phyloP scores from a whole-genome alignment of 371 early-diverging fungal species.

The Mortierella polycephala region DNA sequence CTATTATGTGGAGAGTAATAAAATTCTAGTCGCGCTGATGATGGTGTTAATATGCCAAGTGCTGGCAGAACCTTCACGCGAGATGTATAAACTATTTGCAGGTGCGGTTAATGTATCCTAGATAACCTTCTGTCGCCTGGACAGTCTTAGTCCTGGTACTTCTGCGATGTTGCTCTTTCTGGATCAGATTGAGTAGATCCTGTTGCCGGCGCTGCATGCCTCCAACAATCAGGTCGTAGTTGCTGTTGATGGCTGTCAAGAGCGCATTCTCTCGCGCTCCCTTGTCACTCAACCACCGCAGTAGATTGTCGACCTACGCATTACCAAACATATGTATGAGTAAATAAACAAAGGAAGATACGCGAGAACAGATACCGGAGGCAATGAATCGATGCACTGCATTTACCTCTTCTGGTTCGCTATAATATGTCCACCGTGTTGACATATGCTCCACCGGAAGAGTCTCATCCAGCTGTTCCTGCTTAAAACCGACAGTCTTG shows the following conservation, averaged over 20 bases:
- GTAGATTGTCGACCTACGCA: conserved; percentile 66
- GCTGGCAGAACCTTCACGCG: no score
- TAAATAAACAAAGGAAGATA: no score
- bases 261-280: conserved; percentile 78
- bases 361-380: no score
- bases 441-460: conserved; percentile 20
- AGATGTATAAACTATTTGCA: conserved; percentile 10
- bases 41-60: background rate
- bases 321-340: no score
- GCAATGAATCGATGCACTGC: no score
- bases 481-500: background rate
- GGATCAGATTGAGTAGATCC: conserved; percentile 54
- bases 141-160: conserved; percentile 61
- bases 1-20: background rate
- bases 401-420: conserved; percentile 67
- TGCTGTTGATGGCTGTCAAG: conserved; percentile 62
- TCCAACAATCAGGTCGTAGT: conserved; percentile 54
- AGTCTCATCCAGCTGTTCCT: conserved; percentile 20
- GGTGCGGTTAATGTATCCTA: conserved; percentile 41
- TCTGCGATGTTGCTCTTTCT: conserved; percentile 57
- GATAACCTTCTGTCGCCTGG: conserved; percentile 49
- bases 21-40: background rate
- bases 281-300: conserved; percentile 80
- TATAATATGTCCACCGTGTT: conserved; percentile 73
- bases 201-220: conserved; percentile 62